A percentile compares a stretch with the other conserved stretches of the same genome.
These are phyloP conservation scores for Euphorbia peplus DNA, from an alignment of 345 rosid species.

Conservation along the genomic window DNA sequence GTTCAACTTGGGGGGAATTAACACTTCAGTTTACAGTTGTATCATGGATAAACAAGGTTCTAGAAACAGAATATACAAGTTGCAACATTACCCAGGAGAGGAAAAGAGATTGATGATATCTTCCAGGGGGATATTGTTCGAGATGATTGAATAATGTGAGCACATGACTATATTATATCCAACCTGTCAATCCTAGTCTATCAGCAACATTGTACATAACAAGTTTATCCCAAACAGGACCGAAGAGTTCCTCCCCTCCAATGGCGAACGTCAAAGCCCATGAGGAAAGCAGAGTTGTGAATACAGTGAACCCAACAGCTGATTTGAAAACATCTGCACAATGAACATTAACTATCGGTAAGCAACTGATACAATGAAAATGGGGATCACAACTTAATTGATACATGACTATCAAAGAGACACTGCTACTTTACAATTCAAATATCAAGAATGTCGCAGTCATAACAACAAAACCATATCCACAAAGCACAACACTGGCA, in stretches of 20 bases:
- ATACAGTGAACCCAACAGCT: conserved; percentile 69
- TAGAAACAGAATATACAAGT: conserved; percentile 3
- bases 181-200: conserved; percentile 77
- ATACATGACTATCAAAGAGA: background rate
- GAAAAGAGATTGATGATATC: background rate
- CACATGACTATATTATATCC: conserved; percentile 40
- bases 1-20: background rate
- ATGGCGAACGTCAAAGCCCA: conserved; percentile 93
- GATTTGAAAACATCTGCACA: conserved; percentile 70
- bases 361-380: background rate
- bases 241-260: conserved; percentile 80
- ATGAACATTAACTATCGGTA: background rate
- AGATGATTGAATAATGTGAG: background rate
- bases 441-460: background rate
- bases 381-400: background rate
- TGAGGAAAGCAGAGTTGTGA: conserved; percentile 50
- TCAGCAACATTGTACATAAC: conserved; percentile 93
- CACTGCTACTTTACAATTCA: background rate
- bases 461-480: background rate
- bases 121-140: background rate
- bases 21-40: background rate
- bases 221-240: conserved; percentile 76
- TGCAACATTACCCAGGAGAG: background rate
- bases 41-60: background rate
- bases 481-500: background rate